Evolutionary conservation across 768 basidiomycete genomes (phyloP), one percentile per base, ranked within the genome.

Genomic region (Lyophyllum atratum): DNA sequence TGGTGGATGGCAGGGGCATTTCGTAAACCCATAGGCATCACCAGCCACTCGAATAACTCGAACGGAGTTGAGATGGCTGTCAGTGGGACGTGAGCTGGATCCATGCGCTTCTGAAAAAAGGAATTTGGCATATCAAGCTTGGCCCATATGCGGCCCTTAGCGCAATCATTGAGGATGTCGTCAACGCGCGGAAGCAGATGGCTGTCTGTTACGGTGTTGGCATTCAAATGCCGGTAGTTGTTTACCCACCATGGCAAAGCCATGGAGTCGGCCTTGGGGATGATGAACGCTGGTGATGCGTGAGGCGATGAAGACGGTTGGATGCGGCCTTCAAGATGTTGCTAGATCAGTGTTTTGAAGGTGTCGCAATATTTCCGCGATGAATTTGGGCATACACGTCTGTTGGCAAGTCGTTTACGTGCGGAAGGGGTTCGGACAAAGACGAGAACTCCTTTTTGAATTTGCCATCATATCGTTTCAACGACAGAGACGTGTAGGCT

Each of bases 91-190:
- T 72, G 59, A 3, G 74, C 70, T 0, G 59, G 64, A 17, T 73
- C 64, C 0, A 76, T 58, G 0, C 65, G 52, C 0, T 70, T 77
- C 49, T 78, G 78, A 47, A 75, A 77, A 44, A 77, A 80, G 0
- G 72, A 65, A 31, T 76, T 70, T n/a, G 72, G 74, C 70, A 77
- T 76, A 45, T 80, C 72, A 1, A 80, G 66, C 17, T 69, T 74
- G 0, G 62, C 70, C 54, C 68, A 80, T 0, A 76, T 60, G n/a
- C 66, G 69, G 0, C 76, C 76, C 44, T 72, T 70, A 0, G 66
- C 70, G 53, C 72, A 74, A 47, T 77, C 73, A 1, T 63, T 49
- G 0, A 75, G 52, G 17, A 75, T 72, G 22, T 68, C 59, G 46
- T 69, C 68, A 26, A 76, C 62, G 0, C 59, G 59, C 0, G 71